Base-by-base conservation (phyloP, 78 protist species). In the Mantamonas sphyraenae region DNA sequence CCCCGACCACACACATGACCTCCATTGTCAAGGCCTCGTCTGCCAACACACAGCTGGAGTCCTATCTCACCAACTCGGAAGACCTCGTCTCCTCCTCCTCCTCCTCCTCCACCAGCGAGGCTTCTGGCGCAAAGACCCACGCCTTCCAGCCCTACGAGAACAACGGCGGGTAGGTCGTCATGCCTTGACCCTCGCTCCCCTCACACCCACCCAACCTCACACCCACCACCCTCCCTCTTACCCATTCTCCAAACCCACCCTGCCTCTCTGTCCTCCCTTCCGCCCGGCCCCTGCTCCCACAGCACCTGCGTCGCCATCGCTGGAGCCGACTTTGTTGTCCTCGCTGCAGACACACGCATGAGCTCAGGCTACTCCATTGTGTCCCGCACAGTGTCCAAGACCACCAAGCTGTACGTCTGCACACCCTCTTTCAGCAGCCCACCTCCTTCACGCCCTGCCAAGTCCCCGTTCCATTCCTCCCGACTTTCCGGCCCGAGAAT, bases 321-420 rank as follows among this genome's bases (percentile, higher is more conserved):
- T 2, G 99, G 99, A 35, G 71, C 68, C 3, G 96, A 95, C 82
- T 97, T 80, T 45, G 82, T 83, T 61, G 74, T 97, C 19, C 66
- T 95, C 30, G 99, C 99, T 28, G 98, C 90, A 14, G 99, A 97
- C 80, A 95, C 99, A 20, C 89, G 99, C 42, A 58, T 94, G 78
- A 84, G 92, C 69, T 71, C 59, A 57, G 91, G 93, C 17, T 97
- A 87, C 74, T 68, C 70, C 42, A 96, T 97, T 79, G 43, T 61
- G 47, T 74, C 96, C 0, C 80, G 99, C 33, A 37, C 80, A 16
- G 55, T 55, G 35, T 35, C 95, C 14, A 96, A 97, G 87, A 24
- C 76, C 20, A 35, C 57, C 24, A 7, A 71, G 57, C 51, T 93
- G 90, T 90, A 69, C 7, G 82, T 62, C 24, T 14, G 1, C 24